Base-by-base conservation (phyloP, 352 stramenopile species). In the Globisporangium parvum region DNA sequence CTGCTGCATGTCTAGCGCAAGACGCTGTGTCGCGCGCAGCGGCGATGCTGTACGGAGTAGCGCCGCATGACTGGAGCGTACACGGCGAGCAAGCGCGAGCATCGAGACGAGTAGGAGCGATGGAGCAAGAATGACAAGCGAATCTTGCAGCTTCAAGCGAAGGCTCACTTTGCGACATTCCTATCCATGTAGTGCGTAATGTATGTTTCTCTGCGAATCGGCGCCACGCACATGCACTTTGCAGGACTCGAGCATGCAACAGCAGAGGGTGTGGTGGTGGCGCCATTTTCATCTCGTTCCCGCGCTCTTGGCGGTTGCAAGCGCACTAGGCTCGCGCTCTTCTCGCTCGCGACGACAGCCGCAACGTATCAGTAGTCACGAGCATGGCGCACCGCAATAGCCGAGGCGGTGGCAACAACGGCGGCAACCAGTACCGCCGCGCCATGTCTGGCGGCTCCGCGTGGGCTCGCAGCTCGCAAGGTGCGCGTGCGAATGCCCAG, bases 391-490 rank as follows among this genome's bases (percentile, higher is more conserved):
- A 63, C 18, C 51, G 57, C 39, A 57, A 49, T 35, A 37, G 56
- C 39, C 26, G 24, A 17, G 14, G 26, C 46, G 39, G 49, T 5
- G 41, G 40, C 12, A 33, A 42, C 12, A 55, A 44, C 48, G 24
- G 21, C 23, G 56, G 53, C 31, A 80, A 77, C 51, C 57, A 68
- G 37, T 80, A 80, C 51, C 58, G 68, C 14, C 74, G 76, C 45
- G 81, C 77, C n/a, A 65, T 83, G n/a, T 77, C 74, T 0, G 66
- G 66, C 11, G 80, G 80, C 1, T 84, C 75, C 3, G 76, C 82
- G 6, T 90, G 80, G 82, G 69, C 73, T 8, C 77, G 76, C 20
- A 88, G 57, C 62, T 92, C 82, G 26, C 80, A 92, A 51, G 82
- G 82, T 33, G 72, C 82, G 51, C 82, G 82, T 28, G 75, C 77